Evolutionary conservation across 2,329 filamentous ascomycete species (phyloP).

Genomic region (Beauveria medogensis): DNA sequence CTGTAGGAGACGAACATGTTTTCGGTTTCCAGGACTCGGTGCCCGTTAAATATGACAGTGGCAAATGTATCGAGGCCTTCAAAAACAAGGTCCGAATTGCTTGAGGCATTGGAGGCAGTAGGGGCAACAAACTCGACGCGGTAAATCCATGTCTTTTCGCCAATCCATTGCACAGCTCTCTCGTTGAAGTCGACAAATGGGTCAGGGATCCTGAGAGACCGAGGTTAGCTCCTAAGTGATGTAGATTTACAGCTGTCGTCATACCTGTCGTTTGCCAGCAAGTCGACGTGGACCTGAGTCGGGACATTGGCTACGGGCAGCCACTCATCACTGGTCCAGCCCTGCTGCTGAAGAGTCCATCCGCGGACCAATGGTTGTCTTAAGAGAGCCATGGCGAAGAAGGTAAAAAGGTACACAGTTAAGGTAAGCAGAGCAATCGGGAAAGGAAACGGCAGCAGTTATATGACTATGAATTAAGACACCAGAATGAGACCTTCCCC

Average conservation of each 20-base stretch:
- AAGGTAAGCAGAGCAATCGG: neutral
- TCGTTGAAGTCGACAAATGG: conserved; percentile 57
- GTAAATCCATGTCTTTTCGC: conserved; percentile 55
- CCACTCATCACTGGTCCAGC: conserved; percentile 23
- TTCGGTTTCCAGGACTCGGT: conserved; percentile 44
- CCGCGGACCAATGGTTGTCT: conserved; percentile 14
- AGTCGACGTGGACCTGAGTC: conserved; percentile 30
- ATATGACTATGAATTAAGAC: neutral
- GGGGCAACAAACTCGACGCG: conserved; percentile 39
- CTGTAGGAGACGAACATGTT: conserved; percentile 59
- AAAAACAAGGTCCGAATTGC: conserved; percentile 43
- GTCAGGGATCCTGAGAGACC: conserved; percentile 35
- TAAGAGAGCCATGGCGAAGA: neutral
- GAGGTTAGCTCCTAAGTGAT: neutral
- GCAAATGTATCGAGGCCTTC: conserved; percentile 59
- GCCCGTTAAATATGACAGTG: conserved; percentile 46
- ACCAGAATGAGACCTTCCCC: neutral
- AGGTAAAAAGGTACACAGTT: neutral
- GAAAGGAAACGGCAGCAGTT: neutral
- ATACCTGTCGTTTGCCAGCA: conserved; percentile 28
- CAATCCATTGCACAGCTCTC: conserved; percentile 50
- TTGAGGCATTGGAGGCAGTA: conserved; percentile 16
- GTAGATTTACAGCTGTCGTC: neutral
- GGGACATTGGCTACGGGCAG: conserved; percentile 26
- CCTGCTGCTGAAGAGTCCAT: conserved; percentile 20